A percentile compares a stretch with the other conserved stretches of the same genome.
phyloP scores from a whole-genome alignment of 192 early-diverging fungal genomes.

The Dissophora globulifera region DNA sequence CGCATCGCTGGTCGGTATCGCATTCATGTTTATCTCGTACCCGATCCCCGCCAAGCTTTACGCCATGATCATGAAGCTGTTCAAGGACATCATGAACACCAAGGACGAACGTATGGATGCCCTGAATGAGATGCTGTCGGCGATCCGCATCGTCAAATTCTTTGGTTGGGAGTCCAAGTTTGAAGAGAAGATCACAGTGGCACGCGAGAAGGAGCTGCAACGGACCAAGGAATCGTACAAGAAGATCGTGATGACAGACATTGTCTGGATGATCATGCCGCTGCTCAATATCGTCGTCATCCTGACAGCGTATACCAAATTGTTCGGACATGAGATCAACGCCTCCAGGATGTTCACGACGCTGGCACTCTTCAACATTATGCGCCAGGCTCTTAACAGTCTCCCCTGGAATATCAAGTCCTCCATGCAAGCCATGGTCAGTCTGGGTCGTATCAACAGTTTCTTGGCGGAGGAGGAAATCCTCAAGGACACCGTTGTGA shows the following conservation, averaged over 20 bases:
- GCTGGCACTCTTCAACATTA: slow-evolving; percentile 74
- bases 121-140: slow-evolving; percentile 80
- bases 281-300: slow-evolving; percentile 69
- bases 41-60: slow-evolving; percentile 63
- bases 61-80: slow-evolving; percentile 59
- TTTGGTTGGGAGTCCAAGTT: slow-evolving; percentile 88
- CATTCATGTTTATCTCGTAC: slow-evolving; percentile 70
- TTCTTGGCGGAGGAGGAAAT: slow-evolving; percentile 82
- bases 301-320: slow-evolving; percentile 67
- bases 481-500: slow-evolving; percentile 45
- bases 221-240: slow-evolving; percentile 61
- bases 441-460: slow-evolving; percentile 71
- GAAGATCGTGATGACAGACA: slow-evolving; percentile 64
- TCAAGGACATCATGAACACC: slow-evolving; percentile 63
- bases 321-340: slow-evolving; percentile 61
- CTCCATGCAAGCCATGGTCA: slow-evolving; percentile 67
- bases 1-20: slow-evolving; percentile 81
- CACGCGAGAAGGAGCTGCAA: slow-evolving; percentile 69
- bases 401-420: slow-evolving; percentile 67
- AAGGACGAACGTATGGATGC: slow-evolving; percentile 85
- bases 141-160: slow-evolving; percentile 94
- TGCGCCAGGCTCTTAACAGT: slow-evolving; percentile 71
- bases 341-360: slow-evolving; percentile 70
- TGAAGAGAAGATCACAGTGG: slow-evolving; percentile 67
- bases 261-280: slow-evolving; percentile 67